Evolutionary conservation across 2,329 filamentous ascomycete genomes (phyloP), one percentile per base, ranked within the genome.

Genomic region (Shiraia sp.): DNA sequence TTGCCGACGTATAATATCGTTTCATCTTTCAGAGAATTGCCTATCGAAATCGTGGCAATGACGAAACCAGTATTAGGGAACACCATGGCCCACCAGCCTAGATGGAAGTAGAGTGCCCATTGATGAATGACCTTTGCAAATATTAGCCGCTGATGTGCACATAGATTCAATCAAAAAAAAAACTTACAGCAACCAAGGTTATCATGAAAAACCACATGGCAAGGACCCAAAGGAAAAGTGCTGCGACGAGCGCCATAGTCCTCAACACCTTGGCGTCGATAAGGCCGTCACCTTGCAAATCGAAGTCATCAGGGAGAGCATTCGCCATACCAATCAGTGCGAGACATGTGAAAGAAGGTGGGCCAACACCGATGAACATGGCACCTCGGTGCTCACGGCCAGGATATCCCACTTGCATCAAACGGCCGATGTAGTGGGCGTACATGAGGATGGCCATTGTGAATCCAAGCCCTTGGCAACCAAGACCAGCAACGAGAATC

Each of bases 361-460:
- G 85, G 0, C 86, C 86, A n/a, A 88, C 86, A 45, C 83, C 85
- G 72, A 90, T 88, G 72, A 87, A 89, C 62, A 90, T 79, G 1
- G 81, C 85, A 0, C 86, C 82, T 36, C 86, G 74, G 47, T 85
- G 82, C 56, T 86, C 82, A 6, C 79, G 74, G 50, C 73, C 68
- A 0, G 85, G 85, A 12, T 88, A 75, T 1, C 85, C 80, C 1
- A 76, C 75, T 51, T 82, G 78, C 81, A 89, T 86, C n/a, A 89
- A 73, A 4, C 86, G 79, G 29, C 82, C 83, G 41, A 88, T 79
- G 75, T 87, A 88, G 61, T 85, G 80, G 0, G 85, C 75, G 59
- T 88, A 88, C 83, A 89, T 87, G 69, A 87, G 77, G 38, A 84
- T 75, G 3, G 83, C 79, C n/a, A 89, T 78, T 9, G 79, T 79